phyloP scores from a whole-genome alignment of 1,284 basidiomycete genomes.

The Trichosporon sp. region DNA sequence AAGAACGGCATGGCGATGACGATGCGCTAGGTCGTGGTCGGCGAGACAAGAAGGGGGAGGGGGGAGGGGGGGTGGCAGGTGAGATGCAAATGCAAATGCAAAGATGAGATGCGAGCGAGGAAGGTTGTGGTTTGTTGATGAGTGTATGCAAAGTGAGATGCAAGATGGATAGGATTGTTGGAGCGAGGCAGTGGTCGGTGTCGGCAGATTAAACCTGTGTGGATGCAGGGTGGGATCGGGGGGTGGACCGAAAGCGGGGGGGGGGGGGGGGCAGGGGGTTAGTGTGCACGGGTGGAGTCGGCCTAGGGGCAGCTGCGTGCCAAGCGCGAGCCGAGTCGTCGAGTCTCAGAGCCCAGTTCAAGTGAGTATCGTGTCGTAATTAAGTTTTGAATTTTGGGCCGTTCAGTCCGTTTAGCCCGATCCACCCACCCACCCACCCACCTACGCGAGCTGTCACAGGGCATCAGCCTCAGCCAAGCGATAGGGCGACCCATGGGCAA shows the following conservation, averaged over 20 bases:
- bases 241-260: conserved; percentile 10
- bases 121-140: too few relatives aligned
- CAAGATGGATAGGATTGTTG: neutral
- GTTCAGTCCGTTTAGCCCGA: too few relatives aligned
- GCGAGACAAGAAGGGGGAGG: neutral
- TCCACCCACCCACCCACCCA: too few relatives aligned
- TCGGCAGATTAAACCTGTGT: neutral
- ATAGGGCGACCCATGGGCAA: too few relatives aligned
- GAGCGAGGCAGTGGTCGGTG: neutral
- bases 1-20: conserved; percentile 5
- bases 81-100: neutral
- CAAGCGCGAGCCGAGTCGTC: neutral
- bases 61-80: neutral
- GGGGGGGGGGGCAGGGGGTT: neutral
- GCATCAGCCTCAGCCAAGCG: too few relatives aligned
- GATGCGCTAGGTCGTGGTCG: neutral
- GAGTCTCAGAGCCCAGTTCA: neutral
- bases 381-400: neutral
- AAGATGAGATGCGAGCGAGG: neutral
- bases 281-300: conserved; percentile 2
- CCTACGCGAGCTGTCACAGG: too few relatives aligned
- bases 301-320: neutral
- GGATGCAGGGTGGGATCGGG: neutral
- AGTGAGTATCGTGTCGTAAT: neutral
- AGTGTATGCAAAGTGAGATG: neutral